A percentile compares a stretch with the other conserved stretches of the same genome.
Conservation (phyloP, 352 stramenopile species). For the Thraustochytrium striatum region DNA sequence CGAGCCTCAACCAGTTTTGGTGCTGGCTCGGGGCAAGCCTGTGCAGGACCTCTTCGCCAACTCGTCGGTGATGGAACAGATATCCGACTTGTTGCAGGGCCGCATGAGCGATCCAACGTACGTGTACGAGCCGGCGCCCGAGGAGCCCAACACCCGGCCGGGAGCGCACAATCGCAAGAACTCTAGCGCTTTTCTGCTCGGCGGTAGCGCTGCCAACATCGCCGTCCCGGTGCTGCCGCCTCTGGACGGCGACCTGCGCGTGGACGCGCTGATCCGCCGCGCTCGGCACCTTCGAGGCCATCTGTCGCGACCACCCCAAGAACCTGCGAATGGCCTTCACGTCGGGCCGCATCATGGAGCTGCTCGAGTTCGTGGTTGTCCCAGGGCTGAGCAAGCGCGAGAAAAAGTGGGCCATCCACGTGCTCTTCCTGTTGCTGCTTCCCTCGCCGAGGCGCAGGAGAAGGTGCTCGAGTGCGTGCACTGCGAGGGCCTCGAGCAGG, state of each 20-base stretch:
- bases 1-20: conserved; percentile 10
- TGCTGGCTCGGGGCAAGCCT: conserved; percentile 27
- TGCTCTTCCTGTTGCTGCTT: neutral
- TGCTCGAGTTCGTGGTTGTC: neutral
- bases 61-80: neutral
- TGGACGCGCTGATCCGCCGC: neutral
- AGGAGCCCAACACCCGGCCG: neutral
- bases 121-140: neutral
- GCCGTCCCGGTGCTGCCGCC: neutral
- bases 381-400: neutral
- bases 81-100: conserved; percentile 22
- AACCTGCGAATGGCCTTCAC: conserved; percentile 17
- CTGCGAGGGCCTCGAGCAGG: neutral
- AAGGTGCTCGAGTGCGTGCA: neutral
- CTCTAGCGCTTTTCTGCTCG: neutral
- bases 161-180: neutral
- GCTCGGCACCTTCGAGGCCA: neutral
- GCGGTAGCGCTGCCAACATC: neutral
- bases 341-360: conserved; percentile 4
- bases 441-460: conserved; percentile 5
- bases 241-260: neutral
- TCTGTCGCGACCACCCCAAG: conserved; percentile 22
- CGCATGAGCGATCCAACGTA: conserved; percentile 5
- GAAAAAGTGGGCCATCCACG: conserved; percentile 41
- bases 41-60: conserved; percentile 2